phyloP scores from a whole-genome alignment of 2,329 filamentous ascomycete species.

The Clonostachys sp. region DNA sequence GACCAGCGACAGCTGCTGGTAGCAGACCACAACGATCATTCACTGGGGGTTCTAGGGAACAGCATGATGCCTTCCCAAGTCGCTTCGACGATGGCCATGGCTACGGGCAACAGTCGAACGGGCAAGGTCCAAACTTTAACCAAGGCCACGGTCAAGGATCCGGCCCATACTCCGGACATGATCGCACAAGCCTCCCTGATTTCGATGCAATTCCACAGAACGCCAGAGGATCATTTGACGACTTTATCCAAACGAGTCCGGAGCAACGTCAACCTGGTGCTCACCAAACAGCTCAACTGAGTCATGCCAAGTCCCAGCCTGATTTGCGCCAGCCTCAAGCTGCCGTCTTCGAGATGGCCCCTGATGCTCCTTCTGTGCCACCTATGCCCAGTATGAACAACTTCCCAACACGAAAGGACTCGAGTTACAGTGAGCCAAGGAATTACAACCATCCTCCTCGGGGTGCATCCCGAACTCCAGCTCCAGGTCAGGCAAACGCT shows the following conservation, averaged over 20 bases:
- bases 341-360: slow-evolving; percentile 71
- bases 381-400: slow-evolving; percentile 29
- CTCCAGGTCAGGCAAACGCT: slow-evolving; percentile 15
- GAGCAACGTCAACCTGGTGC: slow-evolving; percentile 42
- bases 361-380: slow-evolving; percentile 54
- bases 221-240: slow-evolving; percentile 40
- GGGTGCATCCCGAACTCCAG: slow-evolving; percentile 12
- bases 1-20: slow-evolving; percentile 49
- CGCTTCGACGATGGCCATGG: slow-evolving; percentile 21
- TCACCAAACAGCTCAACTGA: slow-evolving; percentile 47
- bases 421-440: slow-evolving; percentile 3
- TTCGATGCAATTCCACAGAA: slow-evolving; percentile 33
- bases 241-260: slow-evolving; percentile 33
- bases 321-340: slow-evolving; percentile 59
- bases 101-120: slow-evolving; percentile 17
- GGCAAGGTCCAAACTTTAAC: not conserved
- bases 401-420: not conserved
- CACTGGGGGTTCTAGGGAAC: not conserved
- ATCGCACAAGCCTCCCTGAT: slow-evolving; percentile 25
- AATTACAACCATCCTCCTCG: not conserved
- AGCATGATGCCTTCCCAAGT: not conserved
- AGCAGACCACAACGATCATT: slow-evolving; percentile 37
- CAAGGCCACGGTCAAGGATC: not conserved
- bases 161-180: not conserved
- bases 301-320: slow-evolving; percentile 62